Conservation (phyloP, 1,284 basidiomycete genomes). For the Cronartium ribicola region DNA sequence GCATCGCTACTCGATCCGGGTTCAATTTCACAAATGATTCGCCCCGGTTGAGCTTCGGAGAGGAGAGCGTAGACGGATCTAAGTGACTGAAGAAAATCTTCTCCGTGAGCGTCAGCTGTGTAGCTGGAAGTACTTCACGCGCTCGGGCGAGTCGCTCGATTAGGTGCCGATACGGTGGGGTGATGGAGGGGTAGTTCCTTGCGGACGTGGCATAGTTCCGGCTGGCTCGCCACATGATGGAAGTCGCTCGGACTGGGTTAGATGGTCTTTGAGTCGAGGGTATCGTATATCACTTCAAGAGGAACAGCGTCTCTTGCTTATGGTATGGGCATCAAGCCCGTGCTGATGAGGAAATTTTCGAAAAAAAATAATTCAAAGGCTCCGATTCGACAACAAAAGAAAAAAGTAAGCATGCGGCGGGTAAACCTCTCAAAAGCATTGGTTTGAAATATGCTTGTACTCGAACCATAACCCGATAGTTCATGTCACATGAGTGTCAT, state of each 20-base stretch:
- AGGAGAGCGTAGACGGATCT: slow-evolving; percentile 60
- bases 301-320: neutral
- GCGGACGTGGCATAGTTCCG: slow-evolving; percentile 20
- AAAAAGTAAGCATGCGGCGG: too few relatives aligned
- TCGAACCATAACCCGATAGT: too few relatives aligned
- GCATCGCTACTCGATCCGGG: slow-evolving; percentile 95
- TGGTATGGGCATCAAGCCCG: too few relatives aligned
- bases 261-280: neutral
- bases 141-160: slow-evolving; percentile 65
- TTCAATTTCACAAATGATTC: slow-evolving; percentile 83
- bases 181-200: slow-evolving; percentile 37
- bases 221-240: slow-evolving; percentile 6
- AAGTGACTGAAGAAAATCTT: slow-evolving; percentile 97
- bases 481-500: too few relatives aligned
- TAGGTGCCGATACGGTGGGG: slow-evolving; percentile 75
- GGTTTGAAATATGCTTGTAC: too few relatives aligned
- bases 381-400: too few relatives aligned
- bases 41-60: slow-evolving; percentile 57
- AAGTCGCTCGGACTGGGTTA: neutral
- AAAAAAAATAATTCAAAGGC: neutral
- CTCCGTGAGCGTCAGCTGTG: slow-evolving; percentile 79
- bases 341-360: neutral
- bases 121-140: slow-evolving; percentile 62
- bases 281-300: neutral
- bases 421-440: too few relatives aligned